These are phyloP conservation scores for Pistacia atlantica DNA, from an alignment of 345 rosid genomes.

Conservation along the genomic window DNA sequence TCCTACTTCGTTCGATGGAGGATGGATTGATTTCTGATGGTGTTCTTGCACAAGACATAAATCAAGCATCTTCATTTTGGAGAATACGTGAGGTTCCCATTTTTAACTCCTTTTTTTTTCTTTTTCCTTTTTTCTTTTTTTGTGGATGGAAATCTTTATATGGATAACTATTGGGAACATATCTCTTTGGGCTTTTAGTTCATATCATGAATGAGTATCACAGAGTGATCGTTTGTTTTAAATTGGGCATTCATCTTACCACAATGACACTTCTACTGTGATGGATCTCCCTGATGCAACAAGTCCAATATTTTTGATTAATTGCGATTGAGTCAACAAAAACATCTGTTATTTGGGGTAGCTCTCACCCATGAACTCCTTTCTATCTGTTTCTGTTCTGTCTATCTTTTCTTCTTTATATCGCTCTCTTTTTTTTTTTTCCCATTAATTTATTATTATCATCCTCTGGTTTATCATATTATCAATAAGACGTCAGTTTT, in stretches of 20 bases:
- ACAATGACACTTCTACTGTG: neutral
- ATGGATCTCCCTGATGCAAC: neutral
- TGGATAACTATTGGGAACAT: neutral
- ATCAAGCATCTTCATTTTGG: constrained; percentile 93
- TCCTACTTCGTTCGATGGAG: constrained; percentile 74
- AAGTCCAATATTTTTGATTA: neutral
- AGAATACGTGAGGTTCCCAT: constrained; percentile 78
- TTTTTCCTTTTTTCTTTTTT: neutral
- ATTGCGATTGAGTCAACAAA: neutral
- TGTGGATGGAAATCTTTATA: neutral
- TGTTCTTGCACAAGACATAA: constrained; percentile 87
- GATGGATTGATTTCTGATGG: constrained; percentile 90
- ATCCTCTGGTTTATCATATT: neutral
- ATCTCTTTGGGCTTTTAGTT: neutral
- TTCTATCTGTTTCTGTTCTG: neutral
- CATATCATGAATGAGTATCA: neutral
- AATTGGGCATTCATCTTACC: neutral
- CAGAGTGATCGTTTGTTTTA: neutral
- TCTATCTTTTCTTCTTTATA: neutral
- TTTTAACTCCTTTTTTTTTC: constrained; percentile 13
- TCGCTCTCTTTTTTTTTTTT: neutral
- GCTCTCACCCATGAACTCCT: neutral
- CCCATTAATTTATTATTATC: neutral
- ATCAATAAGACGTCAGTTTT: neutral
- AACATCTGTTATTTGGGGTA: neutral